Base-by-base conservation (phyloP, 768 basidiomycete species). In the Tylopilus vinaceipallidus region DNA sequence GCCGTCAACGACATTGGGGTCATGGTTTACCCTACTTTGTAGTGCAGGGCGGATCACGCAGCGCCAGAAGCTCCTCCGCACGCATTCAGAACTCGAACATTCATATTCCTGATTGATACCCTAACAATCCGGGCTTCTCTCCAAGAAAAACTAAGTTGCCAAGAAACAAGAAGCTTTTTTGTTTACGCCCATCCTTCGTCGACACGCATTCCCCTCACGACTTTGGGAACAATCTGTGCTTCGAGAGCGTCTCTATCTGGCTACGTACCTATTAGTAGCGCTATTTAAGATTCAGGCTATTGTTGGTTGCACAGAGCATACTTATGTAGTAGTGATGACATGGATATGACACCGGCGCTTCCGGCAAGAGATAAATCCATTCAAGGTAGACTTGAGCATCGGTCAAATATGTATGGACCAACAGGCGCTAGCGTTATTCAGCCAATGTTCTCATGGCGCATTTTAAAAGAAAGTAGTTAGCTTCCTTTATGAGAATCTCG, bases 41-140 rank as follows among this genome's bases (percentile, higher is more conserved):
- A 16, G 42, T 45, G 17, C 35, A 14, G 32, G 50, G 53, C 23
- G 50, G 36, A 58, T 52, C 52, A 42, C 45, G 19, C 40, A 36
- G 37, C 36, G 17, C 34, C 12, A 26, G n/a, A 45, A 47, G 36
- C 26, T 47, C 50, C 48, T 42, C 47, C 49, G 40, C 51, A 42
- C 35, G 16, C 38, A 49, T 35, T 17, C 30, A 50, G 23, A 24
- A 48, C 23, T 41, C 19, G 27, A 48, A 48, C 39, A 37, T 49
- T 41, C 47, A 29, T 33, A 53, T 59, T 49, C 54, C 51, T 58
- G 47, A 43, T 49, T 49, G 50, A 40, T 17, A 34, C 24, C 36
- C 36, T 39, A 34, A 54, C 44, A 13, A 37, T 26, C 17, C 4
- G 12, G 27, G n/a, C 44, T 50, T 53, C 58, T 46, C 33, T 39